A percentile compares a stretch with the other conserved stretches of the same genome.
phyloP scores from a whole-genome alignment of 2,329 filamentous ascomycete species.

The Cytospora schulzeri region DNA sequence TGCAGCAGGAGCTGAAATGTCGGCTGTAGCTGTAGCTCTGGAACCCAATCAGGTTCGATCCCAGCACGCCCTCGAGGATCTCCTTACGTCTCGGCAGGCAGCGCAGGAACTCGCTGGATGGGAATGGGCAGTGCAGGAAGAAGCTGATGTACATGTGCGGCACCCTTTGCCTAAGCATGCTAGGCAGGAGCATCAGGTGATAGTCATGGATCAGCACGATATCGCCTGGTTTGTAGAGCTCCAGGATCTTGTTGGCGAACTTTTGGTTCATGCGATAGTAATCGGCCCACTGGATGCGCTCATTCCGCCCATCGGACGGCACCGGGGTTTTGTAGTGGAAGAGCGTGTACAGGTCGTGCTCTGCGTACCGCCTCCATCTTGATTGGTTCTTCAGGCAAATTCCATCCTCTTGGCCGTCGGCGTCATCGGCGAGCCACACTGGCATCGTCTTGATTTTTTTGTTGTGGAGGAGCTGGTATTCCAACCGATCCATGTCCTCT shows the following conservation, averaged over 20 bases:
- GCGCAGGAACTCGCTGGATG: constrained; percentile 91
- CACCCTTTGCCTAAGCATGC: constrained; percentile 80
- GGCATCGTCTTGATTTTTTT: constrained; percentile 79
- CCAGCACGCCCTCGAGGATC: constrained; percentile 84
- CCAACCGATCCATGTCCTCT: constrained; percentile 71
- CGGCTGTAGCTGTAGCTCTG: constrained; percentile 94
- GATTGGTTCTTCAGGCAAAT: constrained; percentile 78
- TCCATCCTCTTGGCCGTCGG: constrained; percentile 66
- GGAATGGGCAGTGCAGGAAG: constrained; percentile 92
- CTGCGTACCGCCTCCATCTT: constrained; percentile 87
- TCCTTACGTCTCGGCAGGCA: constrained; percentile 88
- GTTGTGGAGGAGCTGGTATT: constrained; percentile 71
- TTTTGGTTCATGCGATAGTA: constrained; percentile 92
- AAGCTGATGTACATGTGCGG: constrained; percentile 93
- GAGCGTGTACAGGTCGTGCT: constrained; percentile 87
- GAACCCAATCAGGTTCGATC: constrained; percentile 91
- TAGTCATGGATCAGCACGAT: constrained; percentile 94
- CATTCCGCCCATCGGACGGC: constrained; percentile 79
- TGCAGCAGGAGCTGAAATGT: constrained; percentile 93
- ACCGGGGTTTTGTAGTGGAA: constrained; percentile 97
- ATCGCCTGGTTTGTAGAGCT: constrained; percentile 89
- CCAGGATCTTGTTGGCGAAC: constrained; percentile 86
- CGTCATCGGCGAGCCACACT: constrained; percentile 84
- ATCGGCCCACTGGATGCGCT: constrained; percentile 85
- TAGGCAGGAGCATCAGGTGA: constrained; percentile 86